Percentiles rank a stretch among this genome's conserved stretches.
Conservation (phyloP, 371 early-diverging fungal species). For the Globomyces sp. region DNA sequence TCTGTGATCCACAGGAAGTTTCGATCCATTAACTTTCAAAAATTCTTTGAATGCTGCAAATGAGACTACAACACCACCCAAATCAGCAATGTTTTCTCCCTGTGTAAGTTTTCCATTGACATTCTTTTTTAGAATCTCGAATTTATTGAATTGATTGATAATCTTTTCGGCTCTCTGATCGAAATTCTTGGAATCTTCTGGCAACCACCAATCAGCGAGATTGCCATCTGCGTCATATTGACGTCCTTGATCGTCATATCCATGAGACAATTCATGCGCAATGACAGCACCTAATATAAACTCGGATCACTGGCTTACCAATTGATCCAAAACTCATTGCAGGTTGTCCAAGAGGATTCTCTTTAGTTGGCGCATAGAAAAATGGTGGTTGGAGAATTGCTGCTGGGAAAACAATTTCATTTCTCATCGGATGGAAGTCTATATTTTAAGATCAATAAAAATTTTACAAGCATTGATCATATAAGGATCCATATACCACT, state of each 20-base stretch:
- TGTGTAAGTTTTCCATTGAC: constrained; percentile 48
- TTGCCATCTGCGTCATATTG: constrained; percentile 50
- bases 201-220: constrained; percentile 66
- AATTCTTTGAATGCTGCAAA: constrained; percentile 29
- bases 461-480: constrained; percentile 16
- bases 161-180: constrained; percentile 55
- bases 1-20: background rate
- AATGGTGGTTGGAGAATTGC: constrained; percentile 33
- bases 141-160: constrained; percentile 54
- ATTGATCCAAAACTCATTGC: constrained; percentile 40
- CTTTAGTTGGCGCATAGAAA: constrained; percentile 8
- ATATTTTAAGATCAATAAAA: too few relatives aligned
- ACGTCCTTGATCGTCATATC: constrained; percentile 53
- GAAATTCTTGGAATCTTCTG: constrained; percentile 50
- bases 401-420: constrained; percentile 22
- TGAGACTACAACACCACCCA: constrained; percentile 56
- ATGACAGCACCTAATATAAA: constrained; percentile 30
- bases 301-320: background rate
- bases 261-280: constrained; percentile 52
- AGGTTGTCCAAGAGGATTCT: constrained; percentile 17
- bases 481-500: constrained; percentile 16
- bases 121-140: constrained; percentile 12
- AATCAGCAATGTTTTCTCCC: constrained; percentile 74
- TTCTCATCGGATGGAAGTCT: constrained; percentile 11
- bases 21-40: background rate